Conservation (phyloP, 2,329 filamentous ascomycete species). For the Pseudogymnoascus sp. region DNA sequence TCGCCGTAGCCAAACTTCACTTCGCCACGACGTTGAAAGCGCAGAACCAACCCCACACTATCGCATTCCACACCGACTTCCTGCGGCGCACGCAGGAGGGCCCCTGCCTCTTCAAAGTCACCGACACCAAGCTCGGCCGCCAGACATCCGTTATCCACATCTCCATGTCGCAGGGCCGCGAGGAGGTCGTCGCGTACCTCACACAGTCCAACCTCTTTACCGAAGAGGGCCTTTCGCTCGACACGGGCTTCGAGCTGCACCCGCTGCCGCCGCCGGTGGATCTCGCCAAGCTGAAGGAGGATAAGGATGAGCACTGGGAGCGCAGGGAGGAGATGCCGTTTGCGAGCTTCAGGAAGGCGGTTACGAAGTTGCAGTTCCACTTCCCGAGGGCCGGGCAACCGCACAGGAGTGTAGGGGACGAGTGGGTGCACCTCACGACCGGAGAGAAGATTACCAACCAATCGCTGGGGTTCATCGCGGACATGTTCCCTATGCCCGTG, state of each 20-base stretch:
- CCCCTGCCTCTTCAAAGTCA: slow-evolving; percentile 46
- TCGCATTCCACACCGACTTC: slow-evolving; percentile 57
- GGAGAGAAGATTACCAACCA: slow-evolving; percentile 55
- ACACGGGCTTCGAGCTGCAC: slow-evolving; percentile 44
- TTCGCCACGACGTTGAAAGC: slow-evolving; percentile 48
- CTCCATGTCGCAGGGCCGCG: slow-evolving; percentile 46
- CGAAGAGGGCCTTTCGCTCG: slow-evolving; percentile 48
- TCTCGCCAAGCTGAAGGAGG: slow-evolving; percentile 33
- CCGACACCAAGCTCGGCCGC: slow-evolving; percentile 55
- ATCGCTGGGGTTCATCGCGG: slow-evolving; percentile 55
- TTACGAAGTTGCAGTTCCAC: slow-evolving; percentile 41
- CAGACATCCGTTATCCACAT: slow-evolving; percentile 57
- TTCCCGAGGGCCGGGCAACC: slow-evolving; percentile 40
- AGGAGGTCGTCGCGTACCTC: slow-evolving; percentile 56
- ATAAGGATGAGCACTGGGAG: slow-evolving; percentile 40
- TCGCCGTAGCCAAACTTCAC: slow-evolving; percentile 49
- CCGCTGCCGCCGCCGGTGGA: slow-evolving; percentile 32
- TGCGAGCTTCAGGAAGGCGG: slow-evolving; percentile 28
- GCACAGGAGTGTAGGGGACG: slow-evolving; percentile 41
- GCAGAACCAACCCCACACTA: slow-evolving; percentile 52
- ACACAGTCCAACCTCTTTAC: slow-evolving; percentile 53
- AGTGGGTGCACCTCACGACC: slow-evolving; percentile 57
- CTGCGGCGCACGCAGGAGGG: slow-evolving; percentile 53
- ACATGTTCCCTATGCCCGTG: slow-evolving; percentile 60
- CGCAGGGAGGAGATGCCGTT: slow-evolving; percentile 21